These are phyloP conservation scores for Thermomyces lanuginosus DNA, from an alignment of 2,329 filamentous ascomycete genomes.

Conservation along the genomic window DNA sequence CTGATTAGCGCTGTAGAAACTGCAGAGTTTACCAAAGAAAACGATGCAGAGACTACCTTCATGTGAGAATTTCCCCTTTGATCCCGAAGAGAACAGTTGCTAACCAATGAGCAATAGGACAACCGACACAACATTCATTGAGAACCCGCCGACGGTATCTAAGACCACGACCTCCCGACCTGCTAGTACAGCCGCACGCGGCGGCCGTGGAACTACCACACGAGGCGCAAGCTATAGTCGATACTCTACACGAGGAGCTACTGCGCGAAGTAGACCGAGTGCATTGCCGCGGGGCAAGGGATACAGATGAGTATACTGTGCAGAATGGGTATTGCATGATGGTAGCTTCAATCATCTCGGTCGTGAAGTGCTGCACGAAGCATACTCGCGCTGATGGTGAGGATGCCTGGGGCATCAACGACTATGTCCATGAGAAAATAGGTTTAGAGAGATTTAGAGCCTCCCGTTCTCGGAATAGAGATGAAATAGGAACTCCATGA, in stretches of 20 bases:
- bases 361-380: too few relatives aligned
- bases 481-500: too few relatives aligned
- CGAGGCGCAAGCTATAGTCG: constrained; percentile 17
- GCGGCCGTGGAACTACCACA: constrained; percentile 10
- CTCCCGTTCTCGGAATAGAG: too few relatives aligned
- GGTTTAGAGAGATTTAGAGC: too few relatives aligned
- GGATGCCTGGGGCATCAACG: too few relatives aligned
- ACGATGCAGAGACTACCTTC: constrained; percentile 63
- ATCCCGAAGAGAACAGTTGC: constrained; percentile 1
- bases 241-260: constrained; percentile 21
- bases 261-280: constrained; percentile 19
- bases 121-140: constrained; percentile 79
- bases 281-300: constrained; percentile 26
- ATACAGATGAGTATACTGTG: constrained; percentile 18
- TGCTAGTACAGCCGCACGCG: constrained; percentile 11
- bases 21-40: constrained; percentile 17
- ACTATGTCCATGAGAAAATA: too few relatives aligned
- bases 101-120: constrained; percentile 40
- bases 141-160: constrained; percentile 48
- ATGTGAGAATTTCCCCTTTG: constrained; percentile 39
- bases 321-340: too few relatives aligned
- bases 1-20: constrained; percentile 16
- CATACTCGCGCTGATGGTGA: background rate
- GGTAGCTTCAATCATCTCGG: too few relatives aligned
- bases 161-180: constrained; percentile 30